phyloP scores from a whole-genome alignment of 1,139 yeast genomes.

The Spencermartinsiella ligniputridi region DNA sequence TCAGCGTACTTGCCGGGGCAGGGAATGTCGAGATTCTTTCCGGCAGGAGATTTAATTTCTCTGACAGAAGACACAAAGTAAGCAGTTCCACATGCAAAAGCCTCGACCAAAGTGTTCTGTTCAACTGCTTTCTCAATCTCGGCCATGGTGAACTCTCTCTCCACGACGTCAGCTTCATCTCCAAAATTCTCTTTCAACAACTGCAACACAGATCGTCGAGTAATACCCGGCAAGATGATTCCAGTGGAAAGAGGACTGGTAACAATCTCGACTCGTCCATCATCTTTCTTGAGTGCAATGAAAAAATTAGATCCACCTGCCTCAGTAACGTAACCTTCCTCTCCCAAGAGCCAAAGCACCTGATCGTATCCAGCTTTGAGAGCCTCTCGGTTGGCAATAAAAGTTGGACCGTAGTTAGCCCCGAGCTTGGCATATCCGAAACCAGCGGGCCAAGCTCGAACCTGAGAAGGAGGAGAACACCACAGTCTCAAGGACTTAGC shows the following conservation, averaged over 20 bases:
- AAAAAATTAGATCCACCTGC: slow-evolving; percentile 47
- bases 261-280: slow-evolving; percentile 38
- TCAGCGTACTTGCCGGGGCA: slow-evolving; percentile 36
- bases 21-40: slow-evolving; percentile 36
- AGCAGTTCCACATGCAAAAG: slow-evolving; percentile 44
- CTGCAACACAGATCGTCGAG: slow-evolving; percentile 41
- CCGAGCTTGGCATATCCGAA: slow-evolving; percentile 44
- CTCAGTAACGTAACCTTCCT: slow-evolving; percentile 39
- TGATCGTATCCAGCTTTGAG: slow-evolving; percentile 39
- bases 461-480: slow-evolving; percentile 34
- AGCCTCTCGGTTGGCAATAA: slow-evolving; percentile 38
- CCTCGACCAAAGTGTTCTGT: slow-evolving; percentile 40
- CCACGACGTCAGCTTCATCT: slow-evolving; percentile 34
- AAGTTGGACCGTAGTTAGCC: slow-evolving; percentile 45
- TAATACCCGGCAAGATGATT: slow-evolving; percentile 43
- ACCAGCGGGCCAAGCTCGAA: slow-evolving; percentile 48
- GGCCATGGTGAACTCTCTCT: slow-evolving; percentile 37
- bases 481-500: slow-evolving; percentile 38
- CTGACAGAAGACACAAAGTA: slow-evolving; percentile 41
- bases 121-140: slow-evolving; percentile 37
- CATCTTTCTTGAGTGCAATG: slow-evolving; percentile 36
- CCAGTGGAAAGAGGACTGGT: slow-evolving; percentile 43
- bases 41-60: slow-evolving; percentile 35
- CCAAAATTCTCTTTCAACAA: slow-evolving; percentile 31
- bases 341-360: slow-evolving; percentile 44